A percentile compares a stretch with the other conserved stretches of the same genome.
phyloP scores from a whole-genome alignment of 768 basidiomycete genomes.

The Pisolithus orientalis region DNA sequence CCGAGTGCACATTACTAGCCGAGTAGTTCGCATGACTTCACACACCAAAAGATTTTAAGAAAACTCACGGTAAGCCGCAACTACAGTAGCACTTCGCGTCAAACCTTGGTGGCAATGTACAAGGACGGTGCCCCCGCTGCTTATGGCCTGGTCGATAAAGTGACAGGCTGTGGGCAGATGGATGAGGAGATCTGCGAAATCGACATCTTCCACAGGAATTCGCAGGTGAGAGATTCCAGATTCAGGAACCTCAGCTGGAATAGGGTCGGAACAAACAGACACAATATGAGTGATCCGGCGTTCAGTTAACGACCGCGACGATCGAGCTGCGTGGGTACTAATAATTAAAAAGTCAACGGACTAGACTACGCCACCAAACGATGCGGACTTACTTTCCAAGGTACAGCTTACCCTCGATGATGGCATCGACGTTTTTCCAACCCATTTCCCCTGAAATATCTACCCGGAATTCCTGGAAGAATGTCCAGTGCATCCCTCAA shows the following conservation, averaged over 20 bases:
- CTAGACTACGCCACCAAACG: conserved; percentile 15
- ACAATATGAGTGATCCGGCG: conserved; percentile 75
- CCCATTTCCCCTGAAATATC: conserved; percentile 23
- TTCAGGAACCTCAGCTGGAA: conserved; percentile 64
- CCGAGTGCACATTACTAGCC: conserved; percentile 60
- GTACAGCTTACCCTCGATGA: conserved; percentile 61
- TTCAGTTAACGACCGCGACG: conserved; percentile 65
- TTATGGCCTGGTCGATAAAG: conserved; percentile 59
- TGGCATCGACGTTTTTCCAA: conserved; percentile 64
- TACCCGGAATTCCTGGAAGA: conserved; percentile 25
- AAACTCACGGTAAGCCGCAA: conserved; percentile 69
- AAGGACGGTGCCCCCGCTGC: conserved; percentile 52
- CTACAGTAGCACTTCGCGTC: conserved; percentile 61
- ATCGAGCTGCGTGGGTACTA: conserved; percentile 66
- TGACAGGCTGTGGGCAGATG: conserved; percentile 59
- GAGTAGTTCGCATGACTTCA: conserved; percentile 7
- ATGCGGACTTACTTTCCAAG: conserved; percentile 61
- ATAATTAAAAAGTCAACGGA: conserved; percentile 33
- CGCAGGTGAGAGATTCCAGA: conserved; percentile 67
- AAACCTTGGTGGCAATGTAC: conserved; percentile 65
- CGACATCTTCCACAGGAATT: conserved; percentile 63
- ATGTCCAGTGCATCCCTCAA: conserved; percentile 13
- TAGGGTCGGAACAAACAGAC: conserved; percentile 68
- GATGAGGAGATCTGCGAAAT: conserved; percentile 63
- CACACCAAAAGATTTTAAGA: background rate